These are phyloP conservation scores for Fraxinus quadrangulata DNA, from an alignment of 257 asterid species.

Conservation along the genomic window DNA sequence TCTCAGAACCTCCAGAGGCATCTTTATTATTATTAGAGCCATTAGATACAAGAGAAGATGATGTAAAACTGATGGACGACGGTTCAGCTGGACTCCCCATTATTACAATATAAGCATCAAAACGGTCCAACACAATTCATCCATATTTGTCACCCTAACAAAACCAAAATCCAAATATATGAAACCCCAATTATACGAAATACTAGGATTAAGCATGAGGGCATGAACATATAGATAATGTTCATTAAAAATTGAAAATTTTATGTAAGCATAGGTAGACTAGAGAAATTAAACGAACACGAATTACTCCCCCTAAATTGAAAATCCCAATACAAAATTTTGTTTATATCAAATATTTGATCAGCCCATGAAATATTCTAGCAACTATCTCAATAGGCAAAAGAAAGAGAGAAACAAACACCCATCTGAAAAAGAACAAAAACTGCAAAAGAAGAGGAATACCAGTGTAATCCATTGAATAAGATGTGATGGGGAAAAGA, in stretches of 20 bases:
- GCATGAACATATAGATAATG: too few species aligned
- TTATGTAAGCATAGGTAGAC: too few species aligned
- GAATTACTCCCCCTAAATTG: too few species aligned
- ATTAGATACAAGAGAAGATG: constrained; percentile 53
- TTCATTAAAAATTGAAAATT: too few species aligned
- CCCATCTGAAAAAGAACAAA: neutral
- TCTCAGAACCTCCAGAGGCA: constrained; percentile 36
- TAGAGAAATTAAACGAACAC: too few species aligned
- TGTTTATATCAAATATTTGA: too few species aligned
- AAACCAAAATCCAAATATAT: too few species aligned
- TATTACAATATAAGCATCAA: constrained; percentile 13
- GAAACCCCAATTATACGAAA: too few species aligned
- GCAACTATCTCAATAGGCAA: constrained; percentile 1
- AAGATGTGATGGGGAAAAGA: neutral
- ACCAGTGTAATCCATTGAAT: neutral
- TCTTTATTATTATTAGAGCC: constrained; percentile 40
- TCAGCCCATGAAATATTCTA: too few species aligned
- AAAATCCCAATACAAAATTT: too few species aligned
- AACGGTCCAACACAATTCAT: neutral
- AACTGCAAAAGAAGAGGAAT: neutral
- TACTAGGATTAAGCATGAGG: too few species aligned
- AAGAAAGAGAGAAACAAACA: constrained; percentile 1
- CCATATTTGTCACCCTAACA: too few species aligned
- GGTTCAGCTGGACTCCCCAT: constrained; percentile 64
- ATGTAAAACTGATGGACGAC: constrained; percentile 59